Percentiles rank a stretch among this genome's conserved stretches.
These are phyloP conservation scores for Xylaria scruposa DNA, from an alignment of 495 filamentous ascomycete species.

Conservation along the genomic window DNA sequence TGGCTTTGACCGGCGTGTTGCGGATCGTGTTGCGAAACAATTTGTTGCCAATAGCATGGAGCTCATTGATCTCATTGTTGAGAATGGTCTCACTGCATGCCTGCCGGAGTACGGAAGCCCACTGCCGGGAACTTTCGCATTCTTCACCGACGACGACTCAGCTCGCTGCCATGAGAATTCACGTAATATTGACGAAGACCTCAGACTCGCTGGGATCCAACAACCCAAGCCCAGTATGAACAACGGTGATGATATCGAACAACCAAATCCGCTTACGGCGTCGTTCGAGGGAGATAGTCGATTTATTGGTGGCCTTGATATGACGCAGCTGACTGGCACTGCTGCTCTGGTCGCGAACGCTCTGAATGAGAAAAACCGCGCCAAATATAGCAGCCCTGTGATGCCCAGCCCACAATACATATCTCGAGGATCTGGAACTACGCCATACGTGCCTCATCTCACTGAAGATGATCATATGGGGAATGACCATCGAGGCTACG, in stretches of 20 bases:
- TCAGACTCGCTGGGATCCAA: not conserved
- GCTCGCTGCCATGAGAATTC: constrained; percentile 18
- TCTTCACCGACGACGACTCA: constrained; percentile 6
- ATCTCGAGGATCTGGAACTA: not conserved
- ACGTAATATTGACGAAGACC: not conserved
- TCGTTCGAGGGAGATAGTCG: not conserved
- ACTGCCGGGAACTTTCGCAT: not conserved
- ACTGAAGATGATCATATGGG: not conserved
- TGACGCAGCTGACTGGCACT: constrained; percentile 16
- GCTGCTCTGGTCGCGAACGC: constrained; percentile 18
- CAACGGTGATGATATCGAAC: not conserved
- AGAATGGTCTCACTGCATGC: constrained; percentile 7
- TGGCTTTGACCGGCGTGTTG: constrained; percentile 22
- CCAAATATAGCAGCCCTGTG: not conserved
- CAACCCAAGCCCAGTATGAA: not conserved
- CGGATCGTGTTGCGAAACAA: not conserved
- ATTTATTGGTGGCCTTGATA: constrained; percentile 12
- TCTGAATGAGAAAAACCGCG: not conserved
- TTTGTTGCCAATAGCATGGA: not conserved
- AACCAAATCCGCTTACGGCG: not conserved
- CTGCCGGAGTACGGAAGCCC: constrained; percentile 16
- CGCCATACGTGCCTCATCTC: not conserved
- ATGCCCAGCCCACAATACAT: not conserved
- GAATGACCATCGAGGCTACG: not conserved
- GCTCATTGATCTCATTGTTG: not conserved